These are phyloP conservation scores for Pholiota molesta DNA, from an alignment of 768 basidiomycete genomes.

Conservation along the genomic window DNA sequence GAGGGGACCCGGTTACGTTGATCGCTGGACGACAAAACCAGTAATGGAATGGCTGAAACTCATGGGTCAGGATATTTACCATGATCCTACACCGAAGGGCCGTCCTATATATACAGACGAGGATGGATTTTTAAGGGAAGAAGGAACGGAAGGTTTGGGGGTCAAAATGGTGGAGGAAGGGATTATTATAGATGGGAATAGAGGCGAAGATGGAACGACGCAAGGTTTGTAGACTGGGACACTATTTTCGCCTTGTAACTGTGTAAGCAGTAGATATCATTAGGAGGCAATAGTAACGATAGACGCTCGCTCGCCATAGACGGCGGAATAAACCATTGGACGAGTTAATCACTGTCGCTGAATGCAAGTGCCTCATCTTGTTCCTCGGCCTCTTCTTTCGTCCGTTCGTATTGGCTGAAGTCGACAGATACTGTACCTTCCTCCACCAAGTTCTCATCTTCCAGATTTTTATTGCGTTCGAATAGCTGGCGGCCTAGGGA, in stretches of 20 bases:
- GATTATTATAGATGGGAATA: slow-evolving; percentile 53
- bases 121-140: slow-evolving; percentile 66
- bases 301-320: neutral
- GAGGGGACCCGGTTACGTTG: slow-evolving; percentile 40
- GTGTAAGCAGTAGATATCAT: neutral
- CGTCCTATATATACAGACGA: slow-evolving; percentile 44
- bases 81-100: slow-evolving; percentile 30
- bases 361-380: slow-evolving; percentile 74
- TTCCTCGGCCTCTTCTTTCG: slow-evolving; percentile 54
- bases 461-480: slow-evolving; percentile 76
- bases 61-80: slow-evolving; percentile 53
- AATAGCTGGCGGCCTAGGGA: slow-evolving; percentile 89
- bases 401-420: slow-evolving; percentile 84
- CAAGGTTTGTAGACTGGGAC: slow-evolving; percentile 54
- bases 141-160: slow-evolving; percentile 56
- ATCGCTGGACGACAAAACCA: slow-evolving; percentile 72
- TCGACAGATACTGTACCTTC: slow-evolving; percentile 90
- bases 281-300: slow-evolving; percentile 7
- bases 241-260: slow-evolving; percentile 7
- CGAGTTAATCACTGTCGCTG: slow-evolving; percentile 83
- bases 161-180: slow-evolving; percentile 60
- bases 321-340: neutral
- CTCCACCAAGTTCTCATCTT: slow-evolving; percentile 82
- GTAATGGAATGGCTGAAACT: slow-evolving; percentile 73
- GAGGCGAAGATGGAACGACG: slow-evolving; percentile 55